Base-by-base conservation (phyloP, 2,329 filamentous ascomycete genomes). In the Huntiella abstrusa region DNA sequence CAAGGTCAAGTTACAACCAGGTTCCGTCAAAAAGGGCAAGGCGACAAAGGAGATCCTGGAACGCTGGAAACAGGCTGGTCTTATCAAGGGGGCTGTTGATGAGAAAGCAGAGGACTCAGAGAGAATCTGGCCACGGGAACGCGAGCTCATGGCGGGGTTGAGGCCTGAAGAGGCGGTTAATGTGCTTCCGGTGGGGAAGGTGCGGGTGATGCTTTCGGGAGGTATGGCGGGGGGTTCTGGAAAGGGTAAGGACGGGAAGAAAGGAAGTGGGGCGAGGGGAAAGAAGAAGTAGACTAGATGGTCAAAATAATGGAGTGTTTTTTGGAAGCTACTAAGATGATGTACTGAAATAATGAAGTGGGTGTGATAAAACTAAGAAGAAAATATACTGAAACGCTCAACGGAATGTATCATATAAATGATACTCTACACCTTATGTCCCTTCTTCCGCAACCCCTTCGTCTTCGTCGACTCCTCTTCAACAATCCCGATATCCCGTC, bases 1-100 rank as follows among this genome's bases (percentile, higher is more conserved):
- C 67, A 92, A 92, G 62, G 83, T 79, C 46, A 98, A 98, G 66
- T 62, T 98, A 55, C 91, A 96, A 62, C 91, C 91, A 0, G 91
- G 91, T 0, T 64, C 77, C 0, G 71, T 80, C 52, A 98, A 96
- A 69, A 94, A 94, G 64, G 88, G 91, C 7, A 96, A 95, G 59
- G 87, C 86, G 0, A 77, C 94, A 41, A 84, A 83, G 59, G 88
- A 96, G 61, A 80, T 96, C 32, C 62, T 96, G n/a, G 76, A 79
- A 42, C 72, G 73, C 50, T 95, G 88, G 87, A 71, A 80, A 52
- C 61, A 68, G 15, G 84, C 77, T 43, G 73, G 76, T 5, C 60
- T 57, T 6, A 69, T 64, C 57, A 77, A 72, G 56, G 68, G 68
- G 4, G 70, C 70, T 17, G 58, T 80, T 1, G 78, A 83, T 56